Evolutionary conservation across 2,329 filamentous ascomycete genomes (phyloP).

Genomic region (Mollisia scopiformis): DNA sequence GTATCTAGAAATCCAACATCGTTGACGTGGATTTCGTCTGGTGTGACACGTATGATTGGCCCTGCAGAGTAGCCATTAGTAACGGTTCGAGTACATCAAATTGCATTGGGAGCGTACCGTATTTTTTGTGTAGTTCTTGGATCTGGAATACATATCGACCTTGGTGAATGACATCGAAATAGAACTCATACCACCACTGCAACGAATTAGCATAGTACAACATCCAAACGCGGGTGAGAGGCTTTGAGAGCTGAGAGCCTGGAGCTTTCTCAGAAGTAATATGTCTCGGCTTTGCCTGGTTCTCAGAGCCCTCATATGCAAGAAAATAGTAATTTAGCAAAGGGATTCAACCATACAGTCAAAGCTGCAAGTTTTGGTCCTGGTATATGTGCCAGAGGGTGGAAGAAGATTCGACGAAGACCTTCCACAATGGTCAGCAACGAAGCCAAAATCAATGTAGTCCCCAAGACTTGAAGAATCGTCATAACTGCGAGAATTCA

Average conservation of each 20-base stretch:
- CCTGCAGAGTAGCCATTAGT: conserved; percentile 14
- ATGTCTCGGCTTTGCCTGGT: too few relatives aligned
- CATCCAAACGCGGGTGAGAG: not conserved
- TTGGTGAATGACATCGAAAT: conserved; percentile 30
- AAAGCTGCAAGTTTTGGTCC: not conserved
- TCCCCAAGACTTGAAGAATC: not conserved
- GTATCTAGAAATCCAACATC: conserved; percentile 30
- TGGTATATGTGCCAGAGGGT: not conserved
- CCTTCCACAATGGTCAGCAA: not conserved
- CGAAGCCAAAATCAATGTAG: not conserved
- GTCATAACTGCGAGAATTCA: not conserved
- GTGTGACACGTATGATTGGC: conserved; percentile 32
- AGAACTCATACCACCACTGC: conserved; percentile 27
- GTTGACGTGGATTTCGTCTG: conserved; percentile 33
- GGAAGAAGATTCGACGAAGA: not conserved
- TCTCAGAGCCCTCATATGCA: too few relatives aligned
- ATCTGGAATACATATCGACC: conserved; percentile 25
- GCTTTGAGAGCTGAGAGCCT: too few relatives aligned
- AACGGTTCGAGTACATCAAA: not conserved
- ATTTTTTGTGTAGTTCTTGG: conserved; percentile 24
- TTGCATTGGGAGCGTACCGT: too few relatives aligned
- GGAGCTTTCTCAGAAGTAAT: too few relatives aligned
- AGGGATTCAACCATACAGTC: too few relatives aligned
- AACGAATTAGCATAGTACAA: not conserved
- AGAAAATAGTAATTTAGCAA: too few relatives aligned